phyloP scores from a whole-genome alignment of 164 flowering plant species.

The Macadamia integrifolia region DNA sequence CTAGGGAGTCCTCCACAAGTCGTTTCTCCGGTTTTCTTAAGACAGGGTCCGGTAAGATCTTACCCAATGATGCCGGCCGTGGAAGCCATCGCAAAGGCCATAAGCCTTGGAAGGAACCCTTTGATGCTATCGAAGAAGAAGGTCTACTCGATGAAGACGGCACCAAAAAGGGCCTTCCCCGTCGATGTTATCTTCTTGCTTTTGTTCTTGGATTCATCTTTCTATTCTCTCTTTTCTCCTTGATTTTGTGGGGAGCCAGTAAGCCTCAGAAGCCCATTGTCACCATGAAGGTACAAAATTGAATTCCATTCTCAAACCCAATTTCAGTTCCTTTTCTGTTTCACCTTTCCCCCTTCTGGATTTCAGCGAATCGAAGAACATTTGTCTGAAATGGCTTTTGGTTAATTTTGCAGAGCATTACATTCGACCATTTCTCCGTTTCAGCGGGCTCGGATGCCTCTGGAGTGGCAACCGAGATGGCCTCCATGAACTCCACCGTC shows the following conservation, averaged over 20 bases:
- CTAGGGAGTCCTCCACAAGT: slow-evolving; percentile 74
- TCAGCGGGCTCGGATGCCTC: slow-evolving; percentile 78
- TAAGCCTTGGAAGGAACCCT: slow-evolving; percentile 17
- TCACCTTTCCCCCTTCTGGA: background rate
- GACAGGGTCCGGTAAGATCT: slow-evolving; percentile 62
- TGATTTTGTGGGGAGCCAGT: slow-evolving; percentile 73
- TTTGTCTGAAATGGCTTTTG: slow-evolving; percentile 7
- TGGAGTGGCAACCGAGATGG: slow-evolving; percentile 88
- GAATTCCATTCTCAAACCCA: background rate
- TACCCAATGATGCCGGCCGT: slow-evolving; percentile 36
- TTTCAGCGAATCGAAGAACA: background rate
- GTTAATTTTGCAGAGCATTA: slow-evolving; percentile 49
- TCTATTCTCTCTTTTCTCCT: slow-evolving; percentile 62
- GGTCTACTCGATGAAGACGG: slow-evolving; percentile 67
- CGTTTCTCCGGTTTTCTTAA: slow-evolving; percentile 26
- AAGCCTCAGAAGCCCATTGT: slow-evolving; percentile 65
- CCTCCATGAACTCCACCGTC: slow-evolving; percentile 65
- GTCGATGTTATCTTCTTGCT: slow-evolving; percentile 61
- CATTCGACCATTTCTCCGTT: slow-evolving; percentile 51
- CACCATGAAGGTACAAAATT: slow-evolving; percentile 45
- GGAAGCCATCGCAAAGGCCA: slow-evolving; percentile 27
- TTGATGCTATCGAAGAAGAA: background rate
- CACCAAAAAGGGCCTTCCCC: slow-evolving; percentile 28
- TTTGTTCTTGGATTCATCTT: slow-evolving; percentile 60
- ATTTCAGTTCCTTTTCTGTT: background rate